Percentiles rank a stretch among this genome's conserved stretches.
phyloP scores from a whole-genome alignment of 108 stramenopile genomes.

The Cyclotella atomus region DNA sequence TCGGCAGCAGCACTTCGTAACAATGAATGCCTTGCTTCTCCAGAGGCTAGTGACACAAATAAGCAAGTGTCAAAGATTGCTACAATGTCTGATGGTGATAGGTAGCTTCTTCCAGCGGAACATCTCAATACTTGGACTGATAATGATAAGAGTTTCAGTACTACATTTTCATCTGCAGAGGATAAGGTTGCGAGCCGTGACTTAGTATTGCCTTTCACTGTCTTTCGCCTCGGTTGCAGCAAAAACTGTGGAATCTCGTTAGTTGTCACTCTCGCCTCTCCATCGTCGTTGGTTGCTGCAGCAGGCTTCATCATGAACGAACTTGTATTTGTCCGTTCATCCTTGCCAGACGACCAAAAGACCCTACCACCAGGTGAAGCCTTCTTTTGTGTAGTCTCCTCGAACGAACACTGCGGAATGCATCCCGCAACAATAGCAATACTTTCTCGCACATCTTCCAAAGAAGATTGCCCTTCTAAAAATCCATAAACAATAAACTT shows the following conservation, averaged over 20 bases:
- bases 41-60: slow-evolving; percentile 56
- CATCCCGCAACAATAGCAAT: slow-evolving; percentile 67
- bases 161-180: slow-evolving; percentile 72
- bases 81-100: slow-evolving; percentile 49
- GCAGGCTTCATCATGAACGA: background rate
- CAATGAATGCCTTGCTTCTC: slow-evolving; percentile 64
- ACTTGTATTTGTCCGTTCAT: background rate
- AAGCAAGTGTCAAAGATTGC: slow-evolving; percentile 79
- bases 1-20: slow-evolving; percentile 80
- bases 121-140: slow-evolving; percentile 76
- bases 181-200: background rate
- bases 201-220: background rate
- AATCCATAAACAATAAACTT: slow-evolving; percentile 85
- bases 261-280: background rate
- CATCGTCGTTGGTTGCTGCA: background rate
- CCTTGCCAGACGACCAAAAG: slow-evolving; percentile 37
- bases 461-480: slow-evolving; percentile 40
- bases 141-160: slow-evolving; percentile 73
- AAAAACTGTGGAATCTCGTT: slow-evolving; percentile 33
- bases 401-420: slow-evolving; percentile 70
- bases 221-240: slow-evolving; percentile 19
- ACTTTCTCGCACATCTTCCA: slow-evolving; percentile 41
- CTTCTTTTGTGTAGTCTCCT: slow-evolving; percentile 38
- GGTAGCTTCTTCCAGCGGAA: slow-evolving; percentile 38
- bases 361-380: background rate